Conservation (phyloP, 2,329 filamentous ascomycete genomes). For the Lasiodiplodia sp. region DNA sequence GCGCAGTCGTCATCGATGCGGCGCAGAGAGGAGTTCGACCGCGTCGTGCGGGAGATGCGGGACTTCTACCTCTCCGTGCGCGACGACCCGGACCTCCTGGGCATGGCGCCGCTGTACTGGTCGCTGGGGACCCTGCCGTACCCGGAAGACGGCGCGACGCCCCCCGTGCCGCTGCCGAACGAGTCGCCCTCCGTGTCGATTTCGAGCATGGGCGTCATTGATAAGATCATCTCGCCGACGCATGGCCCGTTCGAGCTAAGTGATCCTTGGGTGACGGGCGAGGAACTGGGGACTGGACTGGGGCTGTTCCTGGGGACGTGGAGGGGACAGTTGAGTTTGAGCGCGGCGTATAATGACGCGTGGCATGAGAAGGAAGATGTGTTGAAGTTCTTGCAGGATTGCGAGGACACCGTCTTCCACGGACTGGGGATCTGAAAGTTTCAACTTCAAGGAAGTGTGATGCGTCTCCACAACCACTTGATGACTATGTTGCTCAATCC, state of each 20-base stretch:
- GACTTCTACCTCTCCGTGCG: slow-evolving; percentile 28
- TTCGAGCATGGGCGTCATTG: slow-evolving; percentile 38
- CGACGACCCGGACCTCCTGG: background rate
- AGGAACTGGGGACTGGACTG: slow-evolving; percentile 50
- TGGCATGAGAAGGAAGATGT: slow-evolving; percentile 45
- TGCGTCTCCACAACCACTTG: too few relatives aligned
- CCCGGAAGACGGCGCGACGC: background rate
- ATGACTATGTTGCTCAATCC: too few relatives aligned
- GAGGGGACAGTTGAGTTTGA: slow-evolving; percentile 46
- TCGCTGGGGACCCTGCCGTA: slow-evolving; percentile 1
- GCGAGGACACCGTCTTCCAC: slow-evolving; percentile 22
- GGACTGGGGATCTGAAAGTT: background rate
- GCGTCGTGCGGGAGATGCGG: slow-evolving; percentile 23
- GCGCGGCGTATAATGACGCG: slow-evolving; percentile 53
- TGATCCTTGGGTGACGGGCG: slow-evolving; percentile 55
- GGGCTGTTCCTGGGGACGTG: slow-evolving; percentile 54
- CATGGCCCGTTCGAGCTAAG: slow-evolving; percentile 40
- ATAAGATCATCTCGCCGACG: slow-evolving; percentile 42
- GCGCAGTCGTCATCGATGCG: too few relatives aligned
- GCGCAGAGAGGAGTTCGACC: background rate
- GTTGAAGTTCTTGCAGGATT: slow-evolving; percentile 30
- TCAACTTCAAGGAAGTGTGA: background rate
- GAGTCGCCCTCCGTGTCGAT: slow-evolving; percentile 30
- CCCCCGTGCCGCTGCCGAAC: slow-evolving; percentile 31
- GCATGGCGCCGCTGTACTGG: background rate